A percentile compares a stretch with the other conserved stretches of the same genome.
Evolutionary conservation across 1,284 basidiomycete species (phyloP).

Genomic region (Pisolithus thermaeus): DNA sequence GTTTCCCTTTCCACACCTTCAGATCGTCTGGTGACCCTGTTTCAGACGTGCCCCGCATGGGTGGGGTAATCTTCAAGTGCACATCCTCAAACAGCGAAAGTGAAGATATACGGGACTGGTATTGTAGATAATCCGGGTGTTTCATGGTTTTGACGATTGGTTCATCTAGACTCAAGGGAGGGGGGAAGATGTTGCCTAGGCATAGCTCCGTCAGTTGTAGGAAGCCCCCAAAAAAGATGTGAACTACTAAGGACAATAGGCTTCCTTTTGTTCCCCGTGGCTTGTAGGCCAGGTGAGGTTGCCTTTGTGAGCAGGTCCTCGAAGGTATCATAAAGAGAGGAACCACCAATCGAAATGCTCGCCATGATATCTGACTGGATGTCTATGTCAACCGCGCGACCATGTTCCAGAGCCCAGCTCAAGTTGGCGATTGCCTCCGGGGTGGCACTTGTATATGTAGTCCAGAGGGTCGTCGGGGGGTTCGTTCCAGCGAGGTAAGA

Average conservation of each 20-base stretch:
- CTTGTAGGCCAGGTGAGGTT: conserved; percentile 24
- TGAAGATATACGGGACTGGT: conserved; percentile 68
- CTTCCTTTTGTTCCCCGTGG: conserved; percentile 39
- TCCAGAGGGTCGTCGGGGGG: conserved; percentile 47
- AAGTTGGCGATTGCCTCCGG: conserved; percentile 41
- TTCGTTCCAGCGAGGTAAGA: conserved; percentile 33
- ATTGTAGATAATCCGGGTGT: conserved; percentile 66
- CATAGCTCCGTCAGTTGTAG: conserved; percentile 9
- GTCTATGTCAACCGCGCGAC: conserved; percentile 63
- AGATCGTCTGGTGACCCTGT: conserved; percentile 32
- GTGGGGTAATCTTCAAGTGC: conserved; percentile 76
- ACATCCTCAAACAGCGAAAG: conserved; percentile 74
- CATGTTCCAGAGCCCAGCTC: conserved; percentile 56
- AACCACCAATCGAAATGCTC: conserved; percentile 31
- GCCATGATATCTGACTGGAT: conserved; percentile 46
- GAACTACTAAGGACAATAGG: conserved; percentile 72
- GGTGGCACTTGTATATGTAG: conserved; percentile 46
- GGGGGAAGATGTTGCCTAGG: conserved; percentile 78
- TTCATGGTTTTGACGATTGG: conserved; percentile 75
- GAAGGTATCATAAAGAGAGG: conserved; percentile 57
- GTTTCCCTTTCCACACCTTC: conserved; percentile 70
- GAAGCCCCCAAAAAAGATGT: conserved; percentile 4
- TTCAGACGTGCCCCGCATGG: conserved; percentile 46
- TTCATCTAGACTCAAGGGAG: conserved; percentile 68
- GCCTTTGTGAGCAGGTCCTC: conserved; percentile 70